phyloP scores from a whole-genome alignment of 2,329 filamentous ascomycete species.

The Exophiala xenobiotica region DNA sequence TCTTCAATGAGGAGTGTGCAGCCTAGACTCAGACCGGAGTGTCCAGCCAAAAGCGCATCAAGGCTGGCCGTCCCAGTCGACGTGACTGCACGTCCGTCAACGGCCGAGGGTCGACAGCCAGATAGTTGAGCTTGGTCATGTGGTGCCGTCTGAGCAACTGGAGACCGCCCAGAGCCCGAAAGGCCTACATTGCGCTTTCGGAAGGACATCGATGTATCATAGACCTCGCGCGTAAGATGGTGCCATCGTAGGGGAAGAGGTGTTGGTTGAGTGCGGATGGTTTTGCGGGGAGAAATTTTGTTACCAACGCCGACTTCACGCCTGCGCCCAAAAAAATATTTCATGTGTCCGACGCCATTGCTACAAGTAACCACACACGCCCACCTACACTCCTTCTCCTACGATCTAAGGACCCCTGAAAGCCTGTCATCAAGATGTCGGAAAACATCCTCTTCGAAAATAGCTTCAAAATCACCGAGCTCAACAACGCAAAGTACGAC shows the following conservation, averaged over 20 bases:
- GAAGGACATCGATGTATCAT: conserved; percentile 57
- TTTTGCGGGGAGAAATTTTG: conserved; percentile 3
- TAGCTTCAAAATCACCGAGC: conserved; percentile 75
- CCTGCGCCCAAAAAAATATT: conserved; percentile 1
- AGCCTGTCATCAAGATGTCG: conserved; percentile 57
- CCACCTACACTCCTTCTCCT: neutral
- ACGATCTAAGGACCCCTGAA: conserved; percentile 16
- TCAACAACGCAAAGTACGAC: conserved; percentile 90
- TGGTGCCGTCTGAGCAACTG: conserved; percentile 18
- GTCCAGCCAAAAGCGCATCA: conserved; percentile 80
- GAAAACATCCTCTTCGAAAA: conserved; percentile 95
- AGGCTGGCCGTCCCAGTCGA: conserved; percentile 88
- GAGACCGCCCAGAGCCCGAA: too few species aligned
- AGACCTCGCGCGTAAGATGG: neutral
- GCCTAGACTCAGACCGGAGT: conserved; percentile 79
- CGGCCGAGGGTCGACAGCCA: conserved; percentile 76
- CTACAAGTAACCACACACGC: neutral
- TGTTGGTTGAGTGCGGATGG: neutral
- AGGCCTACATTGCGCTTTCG: conserved; percentile 65
- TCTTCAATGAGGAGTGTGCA: conserved; percentile 81
- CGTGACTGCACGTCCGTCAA: conserved; percentile 83
- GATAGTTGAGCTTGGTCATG: conserved; percentile 36
- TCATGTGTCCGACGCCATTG: neutral
- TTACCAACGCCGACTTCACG: neutral
- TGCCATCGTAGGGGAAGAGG: neutral